Conservation (phyloP, 1,284 basidiomycete species). For the Omphalotus olearius region DNA sequence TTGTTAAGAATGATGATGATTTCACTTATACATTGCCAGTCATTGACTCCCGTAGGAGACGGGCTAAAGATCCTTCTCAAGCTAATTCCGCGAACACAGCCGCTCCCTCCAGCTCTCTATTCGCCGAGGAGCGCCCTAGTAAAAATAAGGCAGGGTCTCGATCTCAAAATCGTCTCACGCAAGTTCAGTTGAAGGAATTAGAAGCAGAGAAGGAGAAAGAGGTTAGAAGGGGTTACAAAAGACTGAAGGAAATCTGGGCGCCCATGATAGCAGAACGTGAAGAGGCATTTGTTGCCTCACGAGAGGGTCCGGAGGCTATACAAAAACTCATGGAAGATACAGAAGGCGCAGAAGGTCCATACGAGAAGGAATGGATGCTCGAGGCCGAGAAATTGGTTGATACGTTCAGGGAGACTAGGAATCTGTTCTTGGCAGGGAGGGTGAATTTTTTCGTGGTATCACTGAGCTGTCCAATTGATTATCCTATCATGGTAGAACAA, state of each 20-base stretch:
- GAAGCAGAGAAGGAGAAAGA: constrained; percentile 64
- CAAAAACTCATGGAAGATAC: constrained; percentile 19
- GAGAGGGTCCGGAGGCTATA: constrained; percentile 3
- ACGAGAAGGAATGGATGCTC: constrained; percentile 68
- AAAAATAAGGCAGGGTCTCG: constrained; percentile 28
- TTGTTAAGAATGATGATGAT: too few species aligned
- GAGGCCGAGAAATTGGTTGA: constrained; percentile 86
- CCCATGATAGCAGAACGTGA: constrained; percentile 27
- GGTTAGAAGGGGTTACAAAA: constrained; percentile 44
- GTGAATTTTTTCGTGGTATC: constrained; percentile 37
- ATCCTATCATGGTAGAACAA: constrained; percentile 29
- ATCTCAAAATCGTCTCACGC: constrained; percentile 42
- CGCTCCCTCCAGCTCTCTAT: constrained; percentile 40
- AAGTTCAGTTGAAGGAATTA: constrained; percentile 51
- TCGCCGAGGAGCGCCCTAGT: constrained; percentile 45
- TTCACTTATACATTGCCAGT: constrained; percentile 33
- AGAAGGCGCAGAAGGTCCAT: constrained; percentile 29
- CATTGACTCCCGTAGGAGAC: constrained; percentile 62
- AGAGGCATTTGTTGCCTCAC: constrained; percentile 26
- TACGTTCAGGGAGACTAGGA: constrained; percentile 82
- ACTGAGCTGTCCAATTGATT: constrained; percentile 1
- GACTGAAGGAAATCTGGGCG: constrained; percentile 45
- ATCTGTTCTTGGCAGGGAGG: constrained; percentile 74
- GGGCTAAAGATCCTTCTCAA: constrained; percentile 25
- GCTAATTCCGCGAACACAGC: constrained; percentile 21